phyloP scores from a whole-genome alignment of 2,329 filamentous ascomycete species.

The Torrubiellomyces zombiae region DNA sequence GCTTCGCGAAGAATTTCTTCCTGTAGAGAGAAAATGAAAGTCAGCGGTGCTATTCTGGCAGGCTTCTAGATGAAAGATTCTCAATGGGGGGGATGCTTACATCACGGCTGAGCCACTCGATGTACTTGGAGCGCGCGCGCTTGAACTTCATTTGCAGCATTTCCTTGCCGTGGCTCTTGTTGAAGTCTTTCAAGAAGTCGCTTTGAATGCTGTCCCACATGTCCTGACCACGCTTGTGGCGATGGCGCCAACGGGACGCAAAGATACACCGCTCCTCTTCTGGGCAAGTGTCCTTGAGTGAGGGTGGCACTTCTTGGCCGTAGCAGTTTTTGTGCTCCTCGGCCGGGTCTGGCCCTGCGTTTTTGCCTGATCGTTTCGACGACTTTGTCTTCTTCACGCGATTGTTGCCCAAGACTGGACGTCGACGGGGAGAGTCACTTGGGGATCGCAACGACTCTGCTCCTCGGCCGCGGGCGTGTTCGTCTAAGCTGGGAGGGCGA shows the following conservation, averaged over 20 bases:
- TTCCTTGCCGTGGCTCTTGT: slow-evolving; percentile 25
- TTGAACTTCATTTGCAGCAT: slow-evolving; percentile 40
- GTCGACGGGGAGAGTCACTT: slow-evolving; percentile 13
- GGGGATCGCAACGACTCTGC: slow-evolving; percentile 7
- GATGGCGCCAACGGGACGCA: slow-evolving; percentile 27
- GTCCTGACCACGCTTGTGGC: slow-evolving; percentile 33
- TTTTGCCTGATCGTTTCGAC: slow-evolving; percentile 4
- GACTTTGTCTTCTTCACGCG: slow-evolving; percentile 12
- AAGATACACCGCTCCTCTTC: slow-evolving; percentile 32
- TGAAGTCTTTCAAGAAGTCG: slow-evolving; percentile 20
- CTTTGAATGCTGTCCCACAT: slow-evolving; percentile 39
- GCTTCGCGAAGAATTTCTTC: slow-evolving; percentile 23
- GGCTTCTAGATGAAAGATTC: slow-evolving; percentile 4
- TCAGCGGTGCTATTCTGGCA: slow-evolving; percentile 1
- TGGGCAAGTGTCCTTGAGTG: slow-evolving; percentile 26
- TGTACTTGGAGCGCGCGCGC: slow-evolving; percentile 30
- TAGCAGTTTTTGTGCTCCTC: slow-evolving; percentile 19
- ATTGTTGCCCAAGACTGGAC: slow-evolving; percentile 7
- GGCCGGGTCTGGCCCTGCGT: slow-evolving; percentile 8
- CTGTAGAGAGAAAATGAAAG: slow-evolving; percentile 11
- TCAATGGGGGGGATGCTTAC: slow-evolving; percentile 19
- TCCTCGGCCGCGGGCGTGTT: slow-evolving; percentile 2
- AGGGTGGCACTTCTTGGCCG: slow-evolving; percentile 17
- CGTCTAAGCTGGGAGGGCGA: slow-evolving; percentile 10
- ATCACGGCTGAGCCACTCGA: slow-evolving; percentile 30